A percentile compares a stretch with the other conserved stretches of the same genome.
Evolutionary conservation across 2,329 filamentous ascomycete genomes (phyloP).

Genomic region (Trichoderma citrinoviride): DNA sequence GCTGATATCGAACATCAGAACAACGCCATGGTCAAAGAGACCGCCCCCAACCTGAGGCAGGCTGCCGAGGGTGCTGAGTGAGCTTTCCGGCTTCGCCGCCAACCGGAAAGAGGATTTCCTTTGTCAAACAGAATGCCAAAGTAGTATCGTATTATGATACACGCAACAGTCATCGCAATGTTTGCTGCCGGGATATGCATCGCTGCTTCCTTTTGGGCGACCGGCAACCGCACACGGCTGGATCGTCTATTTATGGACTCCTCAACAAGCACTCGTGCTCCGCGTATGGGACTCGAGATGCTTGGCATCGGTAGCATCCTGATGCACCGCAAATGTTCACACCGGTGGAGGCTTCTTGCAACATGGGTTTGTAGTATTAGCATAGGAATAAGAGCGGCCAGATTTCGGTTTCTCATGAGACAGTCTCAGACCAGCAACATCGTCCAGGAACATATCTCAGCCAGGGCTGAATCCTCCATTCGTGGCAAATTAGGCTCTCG

Average conservation of each 20-base stretch:
- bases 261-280: background rate
- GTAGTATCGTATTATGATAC: background rate
- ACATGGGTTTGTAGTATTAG: background rate
- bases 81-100: background rate
- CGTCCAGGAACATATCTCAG: background rate
- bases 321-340: background rate
- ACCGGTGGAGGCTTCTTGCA: background rate
- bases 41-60: conserved; percentile 50
- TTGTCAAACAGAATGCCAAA: background rate
- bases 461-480: background rate
- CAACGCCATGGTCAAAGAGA: conserved; percentile 48
- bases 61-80: conserved; percentile 48
- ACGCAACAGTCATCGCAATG: background rate
- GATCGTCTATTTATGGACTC: conserved; percentile 7
- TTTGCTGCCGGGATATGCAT: background rate
- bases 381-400: background rate
- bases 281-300: background rate
- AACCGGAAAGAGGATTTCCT: background rate
- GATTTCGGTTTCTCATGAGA: background rate
- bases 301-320: background rate
- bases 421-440: conserved; percentile 21
- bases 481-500: background rate
- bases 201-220: too few species aligned
- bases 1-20: conserved; percentile 70
- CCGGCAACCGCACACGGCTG: background rate